Conservation (phyloP, 148 eudicot species). For the Polygonum aviculare region DNA sequence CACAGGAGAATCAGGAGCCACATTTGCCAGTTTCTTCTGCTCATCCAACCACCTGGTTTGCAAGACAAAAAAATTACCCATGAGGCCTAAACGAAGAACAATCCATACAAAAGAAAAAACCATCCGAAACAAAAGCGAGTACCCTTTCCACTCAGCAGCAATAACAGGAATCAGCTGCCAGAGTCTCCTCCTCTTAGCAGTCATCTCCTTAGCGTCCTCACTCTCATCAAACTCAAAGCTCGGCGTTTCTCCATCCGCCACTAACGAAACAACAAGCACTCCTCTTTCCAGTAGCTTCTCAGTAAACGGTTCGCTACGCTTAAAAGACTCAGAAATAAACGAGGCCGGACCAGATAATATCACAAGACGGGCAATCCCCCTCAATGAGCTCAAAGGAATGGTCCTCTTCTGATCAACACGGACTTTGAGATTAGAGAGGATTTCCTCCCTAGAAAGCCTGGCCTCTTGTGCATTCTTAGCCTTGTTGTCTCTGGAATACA, state of each 20-base stretch:
- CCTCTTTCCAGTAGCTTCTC: slow-evolving; percentile 71
- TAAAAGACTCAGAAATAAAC: slow-evolving; percentile 59
- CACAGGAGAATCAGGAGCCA: slow-evolving; percentile 87
- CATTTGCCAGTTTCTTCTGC: slow-evolving; percentile 79
- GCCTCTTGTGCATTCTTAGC: slow-evolving; percentile 78
- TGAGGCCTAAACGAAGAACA: neutral
- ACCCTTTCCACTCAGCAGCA: slow-evolving; percentile 66
- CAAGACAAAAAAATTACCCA: neutral
- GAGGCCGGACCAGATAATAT: slow-evolving; percentile 71
- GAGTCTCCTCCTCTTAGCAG: slow-evolving; percentile 53
- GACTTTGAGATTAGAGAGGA: slow-evolving; percentile 69
- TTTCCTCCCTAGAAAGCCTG: slow-evolving; percentile 82
- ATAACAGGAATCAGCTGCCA: slow-evolving; percentile 78
- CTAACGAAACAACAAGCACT: slow-evolving; percentile 81
- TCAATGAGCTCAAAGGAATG: slow-evolving; percentile 59
- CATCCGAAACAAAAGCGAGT: neutral
- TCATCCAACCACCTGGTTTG: slow-evolving; percentile 77
- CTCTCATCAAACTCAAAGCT: slow-evolving; percentile 53
- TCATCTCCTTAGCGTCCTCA: slow-evolving; percentile 37
- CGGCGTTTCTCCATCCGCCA: slow-evolving; percentile 58
- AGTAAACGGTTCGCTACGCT: slow-evolving; percentile 57
- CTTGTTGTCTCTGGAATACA: slow-evolving; percentile 65
- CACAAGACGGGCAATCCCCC: slow-evolving; percentile 86
- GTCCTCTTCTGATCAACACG: slow-evolving; percentile 59
- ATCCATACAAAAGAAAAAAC: neutral